A percentile compares a stretch with the other conserved stretches of the same genome.
Conservation (phyloP, 768 basidiomycete species). For the Lactarius evosmus region DNA sequence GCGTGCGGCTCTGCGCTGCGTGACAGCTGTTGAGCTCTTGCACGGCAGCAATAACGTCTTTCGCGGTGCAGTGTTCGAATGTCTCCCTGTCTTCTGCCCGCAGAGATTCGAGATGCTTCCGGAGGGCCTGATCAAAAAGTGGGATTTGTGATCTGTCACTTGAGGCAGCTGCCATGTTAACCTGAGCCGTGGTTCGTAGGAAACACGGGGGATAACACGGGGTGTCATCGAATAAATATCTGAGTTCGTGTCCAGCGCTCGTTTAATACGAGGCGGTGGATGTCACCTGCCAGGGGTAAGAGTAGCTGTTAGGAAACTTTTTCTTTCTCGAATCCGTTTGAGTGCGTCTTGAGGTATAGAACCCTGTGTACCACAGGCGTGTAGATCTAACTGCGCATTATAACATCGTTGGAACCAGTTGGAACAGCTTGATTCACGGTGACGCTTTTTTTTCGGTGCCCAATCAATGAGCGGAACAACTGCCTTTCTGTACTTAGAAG, state of each 20-base stretch:
- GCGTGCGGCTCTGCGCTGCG: conserved; percentile 2
- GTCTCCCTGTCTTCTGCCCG: background rate
- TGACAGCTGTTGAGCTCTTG: background rate
- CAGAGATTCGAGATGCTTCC: conserved; percentile 9
- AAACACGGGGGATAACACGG: background rate
- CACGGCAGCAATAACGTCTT: conserved; percentile 2
- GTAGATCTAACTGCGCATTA: too few species aligned
- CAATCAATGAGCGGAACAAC: too few species aligned
- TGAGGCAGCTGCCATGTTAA: background rate
- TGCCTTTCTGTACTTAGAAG: too few species aligned
- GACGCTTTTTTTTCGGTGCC: too few species aligned
- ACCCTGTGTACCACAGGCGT: too few species aligned
- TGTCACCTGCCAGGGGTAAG: background rate
- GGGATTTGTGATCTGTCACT: background rate
- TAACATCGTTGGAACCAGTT: too few species aligned
- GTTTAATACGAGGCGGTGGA: background rate
- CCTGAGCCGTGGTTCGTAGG: background rate
- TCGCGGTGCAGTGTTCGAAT: conserved; percentile 2
- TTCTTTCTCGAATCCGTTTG: too few species aligned
- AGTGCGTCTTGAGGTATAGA: too few species aligned
- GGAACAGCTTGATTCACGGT: too few species aligned
- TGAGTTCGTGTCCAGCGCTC: background rate
- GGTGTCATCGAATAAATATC: background rate
- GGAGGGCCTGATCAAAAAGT: conserved; percentile 16
- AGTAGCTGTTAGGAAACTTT: too few species aligned